Conservation (phyloP, 2,329 filamentous ascomycete species). For the Fusarium camptoceras region DNA sequence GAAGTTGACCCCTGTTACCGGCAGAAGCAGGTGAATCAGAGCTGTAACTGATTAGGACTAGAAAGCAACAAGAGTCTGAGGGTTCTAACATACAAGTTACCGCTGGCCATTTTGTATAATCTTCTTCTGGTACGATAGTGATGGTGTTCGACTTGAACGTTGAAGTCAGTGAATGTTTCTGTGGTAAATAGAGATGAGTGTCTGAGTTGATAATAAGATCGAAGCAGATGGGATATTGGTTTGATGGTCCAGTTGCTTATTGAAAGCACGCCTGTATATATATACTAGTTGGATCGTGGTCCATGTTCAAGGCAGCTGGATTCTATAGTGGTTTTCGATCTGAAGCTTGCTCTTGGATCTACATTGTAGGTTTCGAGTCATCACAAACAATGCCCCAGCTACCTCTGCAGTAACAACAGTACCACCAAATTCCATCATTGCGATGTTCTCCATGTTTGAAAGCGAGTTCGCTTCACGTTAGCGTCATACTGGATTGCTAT, state of each 20-base stretch:
- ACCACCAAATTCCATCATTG: slow-evolving; percentile 14
- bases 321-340: background rate
- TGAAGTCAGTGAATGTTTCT: background rate
- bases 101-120: slow-evolving; percentile 4
- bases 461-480: background rate
- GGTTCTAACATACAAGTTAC: slow-evolving; percentile 2
- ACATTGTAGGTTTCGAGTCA: slow-evolving; percentile 2
- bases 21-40: background rate
- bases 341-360: background rate
- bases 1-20: slow-evolving; percentile 3
- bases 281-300: background rate
- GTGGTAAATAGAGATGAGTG: background rate
- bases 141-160: background rate
- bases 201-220: background rate
- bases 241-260: background rate
- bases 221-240: background rate
- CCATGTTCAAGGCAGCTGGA: background rate
- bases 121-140: background rate
- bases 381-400: background rate
- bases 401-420: background rate
- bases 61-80: background rate
- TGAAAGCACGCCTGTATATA: background rate
- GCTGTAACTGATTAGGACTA: slow-evolving; percentile 4
- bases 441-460: slow-evolving; percentile 21
- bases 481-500: background rate